Base-by-base conservation (phyloP, 2,329 filamentous ascomycete genomes). In the Alternaria arbusti region DNA sequence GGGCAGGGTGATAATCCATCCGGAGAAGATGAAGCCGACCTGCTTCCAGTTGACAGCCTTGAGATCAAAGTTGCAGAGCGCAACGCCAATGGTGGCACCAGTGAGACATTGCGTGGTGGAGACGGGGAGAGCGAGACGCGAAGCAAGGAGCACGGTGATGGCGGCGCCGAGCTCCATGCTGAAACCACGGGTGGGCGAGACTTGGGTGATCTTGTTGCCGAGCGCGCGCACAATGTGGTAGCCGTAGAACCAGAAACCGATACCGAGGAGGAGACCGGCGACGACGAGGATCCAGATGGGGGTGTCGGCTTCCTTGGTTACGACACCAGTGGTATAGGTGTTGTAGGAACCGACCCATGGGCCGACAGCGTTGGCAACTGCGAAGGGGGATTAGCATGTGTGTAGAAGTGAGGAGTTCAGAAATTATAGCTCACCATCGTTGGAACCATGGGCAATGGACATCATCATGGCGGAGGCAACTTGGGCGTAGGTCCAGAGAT, bases 401-500 rank as follows among this genome's bases (percentile, higher is more conserved):
- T 54, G 22, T 26, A 5, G 5, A 1, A 11, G 0, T 15, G 25
- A 2, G 4, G 9, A 3, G 4, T 20, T 8, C 1, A 2, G n/a
- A 5, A 2, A 17, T 2, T 23, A 3, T 3, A 9, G 15, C 60
- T 49, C 45, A 62, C 60, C 60, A 67, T 91, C 89, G 76, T 91
- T 91, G 68, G 88, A 88, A 25, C 89, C 89, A 79, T 91, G 90
- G 1, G 90, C 89, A 73, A 92, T 92, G 2, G 89, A 91, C 30
- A 90, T 90, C 62, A 90, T 91, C 82, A 89, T 90, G 62, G 90
- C 90, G 43, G 89, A 77, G 50, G 80, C 66, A 54, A 79, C 74
- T 59, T 79, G 77, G 46, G 74, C 73, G 56, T 78, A 85, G 0
- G 83, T 83, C 79, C 80, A 84, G 56, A 83, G 74, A 72, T 85